Evolutionary conservation across 441 rosid genomes (phyloP), one percentile per base, ranked within the genome.

Genomic region (Gossypium laxum): DNA sequence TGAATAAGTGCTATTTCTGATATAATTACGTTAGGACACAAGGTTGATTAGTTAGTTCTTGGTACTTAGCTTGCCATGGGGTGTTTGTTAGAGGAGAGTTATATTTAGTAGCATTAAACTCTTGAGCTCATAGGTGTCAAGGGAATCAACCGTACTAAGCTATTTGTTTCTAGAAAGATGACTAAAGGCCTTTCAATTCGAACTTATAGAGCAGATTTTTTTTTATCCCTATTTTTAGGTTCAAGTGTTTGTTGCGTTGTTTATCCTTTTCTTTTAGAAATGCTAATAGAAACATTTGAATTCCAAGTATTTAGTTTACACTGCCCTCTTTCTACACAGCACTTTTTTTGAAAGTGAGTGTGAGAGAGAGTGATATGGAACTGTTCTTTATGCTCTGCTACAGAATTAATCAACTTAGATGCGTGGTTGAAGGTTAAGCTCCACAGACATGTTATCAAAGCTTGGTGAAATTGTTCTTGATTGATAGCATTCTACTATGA

Each of bases 1-100:
- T 26, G 30, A 76, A 76, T 79, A 71, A 81, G 75, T 81, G 69
- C 63, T 52, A 28, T 58, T 63, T 41, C 45, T 50, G 22, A 11
- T 76, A 26, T 70, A 66, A 7, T 56, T 54, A 38, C 68, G 28
- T 19, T 14, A 61, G 59, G 59, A 32, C 61, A 38, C n/a, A 10
- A 43, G 15, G 26, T 34, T 61, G 48, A 34, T 34, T 17, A 34
- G 67, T 34, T 34, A 34, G 18, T 61, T 34, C 19, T 17, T 17
- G 48, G 67, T 61, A 15, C 18, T 15, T 61, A 34, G 4, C 8
- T 61, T 34, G 67, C 21, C 8, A 17, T 3, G 55, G 11, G 14
- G 7, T 22, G 43, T 2, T 15, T 61, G 38, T 32, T 32, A 3
- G n/a, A 34, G 26, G 65, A 17, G 47, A 12, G 66, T 60, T 60